Conservation (phyloP, 768 basidiomycete species). For the Cyclocybe cylindracea region DNA sequence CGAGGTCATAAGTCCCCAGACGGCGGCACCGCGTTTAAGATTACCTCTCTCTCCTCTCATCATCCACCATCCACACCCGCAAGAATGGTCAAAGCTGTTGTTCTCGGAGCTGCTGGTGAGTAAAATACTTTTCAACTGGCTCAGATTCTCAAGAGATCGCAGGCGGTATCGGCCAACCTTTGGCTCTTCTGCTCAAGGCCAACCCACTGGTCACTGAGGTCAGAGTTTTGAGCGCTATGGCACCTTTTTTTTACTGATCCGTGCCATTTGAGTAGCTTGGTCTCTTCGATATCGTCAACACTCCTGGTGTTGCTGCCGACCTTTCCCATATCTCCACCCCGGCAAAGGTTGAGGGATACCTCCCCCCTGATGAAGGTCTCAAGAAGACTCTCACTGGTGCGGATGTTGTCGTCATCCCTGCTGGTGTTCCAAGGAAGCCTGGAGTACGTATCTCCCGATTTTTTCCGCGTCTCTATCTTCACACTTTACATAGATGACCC, state of each 20-base stretch:
- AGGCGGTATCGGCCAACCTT: conserved; percentile 97
- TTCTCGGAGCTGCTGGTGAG: conserved; percentile 93
- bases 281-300: conserved; percentile 95
- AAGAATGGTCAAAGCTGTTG: conserved; percentile 77
- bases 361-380: conserved; percentile 78
- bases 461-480: conserved; percentile 9
- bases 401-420: conserved; percentile 92
- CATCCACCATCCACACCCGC: conserved; percentile 20
- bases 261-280: conserved; percentile 52
- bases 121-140: not conserved
- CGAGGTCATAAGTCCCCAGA: conserved; percentile 12
- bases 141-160: conserved; percentile 5
- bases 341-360: conserved; percentile 80
- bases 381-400: conserved; percentile 84
- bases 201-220: conserved; percentile 84
- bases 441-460: conserved; percentile 56
- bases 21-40: conserved; percentile 11
- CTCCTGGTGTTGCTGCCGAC: conserved; percentile 96
- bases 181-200: conserved; percentile 87
- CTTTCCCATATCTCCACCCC: conserved; percentile 91
- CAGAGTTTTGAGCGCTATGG: conserved; percentile 1
- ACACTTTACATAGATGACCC: conserved; percentile 46
- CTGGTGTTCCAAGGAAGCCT: conserved; percentile 95
- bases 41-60: conserved; percentile 13
- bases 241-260: not conserved